phyloP scores from a whole-genome alignment of 805 yeast species.

The Blastobotrys mokoenaii region DNA sequence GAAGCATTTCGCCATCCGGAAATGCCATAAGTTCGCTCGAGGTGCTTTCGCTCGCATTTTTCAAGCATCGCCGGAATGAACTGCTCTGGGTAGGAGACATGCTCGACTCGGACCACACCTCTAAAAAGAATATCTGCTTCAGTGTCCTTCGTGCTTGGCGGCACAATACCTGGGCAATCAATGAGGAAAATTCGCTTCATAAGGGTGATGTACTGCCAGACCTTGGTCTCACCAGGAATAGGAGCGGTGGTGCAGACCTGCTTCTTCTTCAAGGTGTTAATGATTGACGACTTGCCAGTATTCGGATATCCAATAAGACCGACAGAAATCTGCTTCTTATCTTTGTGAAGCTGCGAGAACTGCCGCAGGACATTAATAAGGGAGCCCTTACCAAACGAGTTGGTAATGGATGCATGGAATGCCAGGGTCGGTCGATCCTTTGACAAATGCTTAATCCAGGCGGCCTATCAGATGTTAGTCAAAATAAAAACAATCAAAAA shows the following conservation, averaged over 20 bases:
- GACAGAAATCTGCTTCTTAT: slow-evolving; percentile 91
- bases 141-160: slow-evolving; percentile 83
- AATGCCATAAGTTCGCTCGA: slow-evolving; percentile 92
- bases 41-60: slow-evolving; percentile 80
- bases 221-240: slow-evolving; percentile 97
- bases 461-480: slow-evolving; percentile 59
- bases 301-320: slow-evolving; percentile 98
- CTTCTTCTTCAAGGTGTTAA: slow-evolving; percentile 86
- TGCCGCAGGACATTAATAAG: slow-evolving; percentile 88
- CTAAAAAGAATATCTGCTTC: slow-evolving; percentile 88
- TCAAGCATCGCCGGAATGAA: slow-evolving; percentile 79
- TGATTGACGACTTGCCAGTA: slow-evolving; percentile 95
- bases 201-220: slow-evolving; percentile 96
- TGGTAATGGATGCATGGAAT: slow-evolving; percentile 94
- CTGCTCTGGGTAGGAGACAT: slow-evolving; percentile 91
- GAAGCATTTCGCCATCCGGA: slow-evolving; percentile 73
- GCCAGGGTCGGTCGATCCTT: slow-evolving; percentile 91
- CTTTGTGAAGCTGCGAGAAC: slow-evolving; percentile 82
- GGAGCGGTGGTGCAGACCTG: slow-evolving; percentile 97
- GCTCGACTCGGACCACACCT: slow-evolving; percentile 98
- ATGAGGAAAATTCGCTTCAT: slow-evolving; percentile 93
- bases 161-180: slow-evolving; percentile 99
- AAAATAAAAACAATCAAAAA: slow-evolving; percentile 17
- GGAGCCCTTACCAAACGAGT: slow-evolving; percentile 96
- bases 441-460: slow-evolving; percentile 95